phyloP scores from a whole-genome alignment of 345 rosid genomes.

The Cardamine occulta region DNA sequence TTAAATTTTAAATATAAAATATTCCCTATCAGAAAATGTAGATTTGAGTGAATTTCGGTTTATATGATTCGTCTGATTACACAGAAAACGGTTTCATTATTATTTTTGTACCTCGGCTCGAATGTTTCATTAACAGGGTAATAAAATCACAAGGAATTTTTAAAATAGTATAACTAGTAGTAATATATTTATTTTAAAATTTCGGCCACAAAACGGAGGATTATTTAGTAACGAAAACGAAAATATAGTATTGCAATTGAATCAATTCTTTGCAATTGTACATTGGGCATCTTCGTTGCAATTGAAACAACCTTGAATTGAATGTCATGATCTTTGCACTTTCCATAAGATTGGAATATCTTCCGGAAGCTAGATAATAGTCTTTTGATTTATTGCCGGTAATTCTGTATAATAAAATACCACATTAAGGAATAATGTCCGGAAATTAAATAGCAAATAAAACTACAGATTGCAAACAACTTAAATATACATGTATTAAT shows the following conservation, averaged over 20 bases:
- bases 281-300: neutral
- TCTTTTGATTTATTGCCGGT: neutral
- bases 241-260: neutral
- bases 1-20: no score
- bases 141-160: no score
- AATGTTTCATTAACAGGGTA: no score
- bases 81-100: no score
- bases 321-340: conserved; percentile 20
- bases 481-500: neutral
- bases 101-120: no score
- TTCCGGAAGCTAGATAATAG: neutral
- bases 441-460: neutral
- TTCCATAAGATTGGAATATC: neutral
- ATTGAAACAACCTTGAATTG: neutral
- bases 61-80: no score
- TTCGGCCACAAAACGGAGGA: no score
- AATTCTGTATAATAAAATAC: neutral
- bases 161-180: no score
- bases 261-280: neutral
- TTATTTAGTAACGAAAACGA: neutral
- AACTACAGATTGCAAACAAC: neutral
- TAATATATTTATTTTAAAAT: no score
- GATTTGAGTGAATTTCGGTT: no score
- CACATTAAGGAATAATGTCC: neutral
- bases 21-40: no score